These are phyloP conservation scores for Huntiella omanensis DNA, from an alignment of 2,329 filamentous ascomycete species.

Conservation along the genomic window DNA sequence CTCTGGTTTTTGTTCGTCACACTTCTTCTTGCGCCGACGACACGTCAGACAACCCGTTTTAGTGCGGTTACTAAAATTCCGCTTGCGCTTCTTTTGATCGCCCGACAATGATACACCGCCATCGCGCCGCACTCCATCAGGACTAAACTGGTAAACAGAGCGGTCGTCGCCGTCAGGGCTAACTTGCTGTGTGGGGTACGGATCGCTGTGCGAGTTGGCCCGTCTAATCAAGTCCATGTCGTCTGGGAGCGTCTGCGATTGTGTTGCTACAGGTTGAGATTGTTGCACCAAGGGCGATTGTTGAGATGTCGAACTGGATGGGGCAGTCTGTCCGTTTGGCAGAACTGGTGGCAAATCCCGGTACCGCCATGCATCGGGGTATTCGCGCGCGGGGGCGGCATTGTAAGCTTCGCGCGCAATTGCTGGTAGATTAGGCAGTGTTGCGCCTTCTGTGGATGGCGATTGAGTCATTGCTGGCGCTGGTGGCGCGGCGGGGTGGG, in stretches of 20 bases:
- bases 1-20: constrained; percentile 80
- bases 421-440: constrained; percentile 2
- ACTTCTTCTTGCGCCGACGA: constrained; percentile 88
- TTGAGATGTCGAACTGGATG: not conserved
- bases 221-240: constrained; percentile 29
- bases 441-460: not conserved
- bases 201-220: constrained; percentile 30
- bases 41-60: constrained; percentile 94
- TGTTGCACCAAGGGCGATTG: constrained; percentile 15
- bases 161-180: constrained; percentile 12
- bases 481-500: constrained; percentile 13
- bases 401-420: constrained; percentile 20
- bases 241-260: constrained; percentile 28
- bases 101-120: constrained; percentile 27
- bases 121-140: constrained; percentile 27
- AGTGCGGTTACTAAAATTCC: constrained; percentile 83
- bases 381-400: constrained; percentile 23
- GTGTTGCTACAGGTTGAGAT: constrained; percentile 12
- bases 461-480: not conserved
- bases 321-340: not conserved
- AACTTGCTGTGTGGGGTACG: constrained; percentile 16
- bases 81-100: constrained; percentile 51
- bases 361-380: constrained; percentile 30
- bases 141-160: constrained; percentile 22
- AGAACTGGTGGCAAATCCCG: constrained; percentile 26